Evolutionary conservation across 2,329 filamentous ascomycete species (phyloP).

Genomic region (Fusarium tanahbumbuense): DNA sequence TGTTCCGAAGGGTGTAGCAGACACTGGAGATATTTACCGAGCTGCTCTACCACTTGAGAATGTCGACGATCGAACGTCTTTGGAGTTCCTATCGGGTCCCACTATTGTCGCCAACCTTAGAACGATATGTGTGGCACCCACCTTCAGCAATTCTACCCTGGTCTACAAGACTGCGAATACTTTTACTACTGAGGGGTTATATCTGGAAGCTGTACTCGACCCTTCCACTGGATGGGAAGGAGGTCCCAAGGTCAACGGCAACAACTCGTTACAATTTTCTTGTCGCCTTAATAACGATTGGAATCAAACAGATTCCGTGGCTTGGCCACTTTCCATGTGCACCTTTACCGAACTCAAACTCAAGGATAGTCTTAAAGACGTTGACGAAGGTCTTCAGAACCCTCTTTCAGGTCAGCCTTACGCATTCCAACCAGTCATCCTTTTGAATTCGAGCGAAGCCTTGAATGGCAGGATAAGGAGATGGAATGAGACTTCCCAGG

Average conservation of each 20-base stretch:
- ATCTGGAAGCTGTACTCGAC: background rate
- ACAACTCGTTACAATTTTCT: rapidly evolving
- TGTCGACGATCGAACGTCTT: background rate
- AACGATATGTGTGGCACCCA: background rate
- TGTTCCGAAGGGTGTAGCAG: background rate
- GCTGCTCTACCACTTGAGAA: background rate
- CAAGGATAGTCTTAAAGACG: too few species aligned
- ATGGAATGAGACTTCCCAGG: background rate
- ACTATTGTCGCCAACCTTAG: conserved; percentile 1
- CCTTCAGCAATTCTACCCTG: rapidly evolving
- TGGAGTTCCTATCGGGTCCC: background rate
- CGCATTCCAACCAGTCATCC: background rate
- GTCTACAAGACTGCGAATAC: background rate
- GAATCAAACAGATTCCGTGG: background rate
- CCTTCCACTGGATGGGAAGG: background rate
- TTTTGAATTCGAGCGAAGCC: conserved; percentile 2
- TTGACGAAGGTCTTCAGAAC: background rate
- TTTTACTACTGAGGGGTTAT: background rate
- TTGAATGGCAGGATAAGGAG: rapidly evolving
- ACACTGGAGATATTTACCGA: conserved; percentile 12
- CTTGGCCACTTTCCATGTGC: conserved; percentile 12
- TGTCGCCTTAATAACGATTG: conserved; percentile 10
- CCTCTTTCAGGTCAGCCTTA: conserved; percentile 7
- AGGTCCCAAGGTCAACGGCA: background rate
- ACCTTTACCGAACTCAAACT: background rate